Evolutionary conservation across 495 filamentous ascomycete genomes (phyloP), one percentile per base, ranked within the genome.

Genomic region (Trichoderma gamsii): DNA sequence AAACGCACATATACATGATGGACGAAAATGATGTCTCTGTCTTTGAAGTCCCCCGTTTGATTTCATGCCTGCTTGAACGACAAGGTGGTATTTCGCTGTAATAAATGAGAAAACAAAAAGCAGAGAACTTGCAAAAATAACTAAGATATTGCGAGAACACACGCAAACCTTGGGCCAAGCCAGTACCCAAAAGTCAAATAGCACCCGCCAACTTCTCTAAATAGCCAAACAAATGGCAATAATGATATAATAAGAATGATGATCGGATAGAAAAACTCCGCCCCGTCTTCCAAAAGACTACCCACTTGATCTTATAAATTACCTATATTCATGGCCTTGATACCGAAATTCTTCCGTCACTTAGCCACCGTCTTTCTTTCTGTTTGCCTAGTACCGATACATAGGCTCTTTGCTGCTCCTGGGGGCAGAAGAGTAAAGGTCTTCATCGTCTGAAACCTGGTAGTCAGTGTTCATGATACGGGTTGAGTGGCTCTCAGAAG

Each of bases 361-460:
- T 38, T 38, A 2, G 35, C 35, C 8, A 38, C 0, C 8, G 35
- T 9, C 8, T 6, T 46, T 18, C 18, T 7, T 46, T 46, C 51
- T 25, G 51, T 23, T 25, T 56, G 11, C 12, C 29, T 25, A 61
- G 25, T 61, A 61, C 56, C 56, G 56, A 61, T 61, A 61, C 56
- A 61, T 61, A 23, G 56, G 56, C 25, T 61, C 56, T 25, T 61
- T 61, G 25, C 27, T 61, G 12, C 25, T 32, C 56, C 21, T 52
- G 18, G 56, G 56, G 18, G 25, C 16, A 32, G 56, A 27, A 23
- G 23, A 11, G 29, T 61, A 61, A 18, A 61, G 56, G 56, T 61
- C 56, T 12, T 61, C 56, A 25, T 61, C 56, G 27, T 61, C 56
- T 13, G 56, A 61, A 35, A 61, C 56, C 25, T 61, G 25, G 56